Base-by-base conservation (phyloP, 495 filamentous ascomycete genomes). In the Lasiosphaeris hirsuta region DNA sequence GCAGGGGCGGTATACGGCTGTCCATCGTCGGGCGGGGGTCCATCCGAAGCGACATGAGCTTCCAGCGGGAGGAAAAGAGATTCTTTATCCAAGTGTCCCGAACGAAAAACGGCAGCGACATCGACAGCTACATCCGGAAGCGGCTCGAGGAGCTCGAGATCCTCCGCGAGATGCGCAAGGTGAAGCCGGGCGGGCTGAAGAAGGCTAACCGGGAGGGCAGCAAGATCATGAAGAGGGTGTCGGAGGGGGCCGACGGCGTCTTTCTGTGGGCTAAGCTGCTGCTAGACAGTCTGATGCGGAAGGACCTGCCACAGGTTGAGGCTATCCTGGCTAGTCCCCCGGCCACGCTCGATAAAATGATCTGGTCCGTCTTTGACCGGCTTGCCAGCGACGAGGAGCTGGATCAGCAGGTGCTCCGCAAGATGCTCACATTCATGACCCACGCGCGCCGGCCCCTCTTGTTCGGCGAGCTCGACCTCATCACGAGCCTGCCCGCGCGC, bases 211-310 rank as follows among this genome's bases (percentile, higher is more conserved):
- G 35, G 30, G 41, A 46, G n/a, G 57, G 57, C 7, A 39, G 18
- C 14, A 54, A 53, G 30, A 54, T 59, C 18, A 35, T 52, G 34
- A 59, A 59, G 43, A 59, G 33, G 49, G 49, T 59, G 4, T 46
- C 50, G 1, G 57, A 59, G 34, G 57, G 57, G 11, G 57, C 57
- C 2, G 57, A 59, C 17, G 57, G 57, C 0, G 57, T 59, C 1
- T 59, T 54, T 14, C 30, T 59, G 40, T 59, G 57, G 57, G 57
- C 57, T 8, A 53, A 53, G 19, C 57, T 59, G 1, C 50, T 59
- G 19, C 33, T 59, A 17, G 57, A 59, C 35, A 48, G 57, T 33
- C 15, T 59, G 9, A 33, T 59, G 35, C 34, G 33, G 17, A 59
- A 54, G 15, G 57, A 59, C 7, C 14, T 59, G 15, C 49, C 48